Evolutionary conservation across 371 early-diverging fungal genomes (phyloP), one percentile per base, ranked within the genome.

Genomic region (Coemansia sp.): DNA sequence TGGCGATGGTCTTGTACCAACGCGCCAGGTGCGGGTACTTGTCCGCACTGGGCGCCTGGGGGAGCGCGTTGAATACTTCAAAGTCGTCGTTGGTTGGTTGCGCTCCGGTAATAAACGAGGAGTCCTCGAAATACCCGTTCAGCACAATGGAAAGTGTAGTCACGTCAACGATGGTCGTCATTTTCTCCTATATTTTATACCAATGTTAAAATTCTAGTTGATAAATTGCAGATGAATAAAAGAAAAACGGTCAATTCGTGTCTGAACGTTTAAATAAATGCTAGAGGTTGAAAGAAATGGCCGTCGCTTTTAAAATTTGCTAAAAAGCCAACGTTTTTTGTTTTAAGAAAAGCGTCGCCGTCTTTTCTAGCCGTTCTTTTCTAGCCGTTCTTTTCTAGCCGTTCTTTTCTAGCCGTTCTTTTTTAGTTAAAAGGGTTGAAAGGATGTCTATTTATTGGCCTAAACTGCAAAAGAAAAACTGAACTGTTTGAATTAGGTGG

Each of bases 1-100:
- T 86, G 69, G 90, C 85, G 75, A 96, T 91, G 90, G 95, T 94
- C 79, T 85, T 86, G 89, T 92, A 95, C 96, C 96, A 96, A 83
- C 96, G 90, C 79, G 93, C 89, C 77, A 90, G 89, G 80, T 96
- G 92, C 78, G 94, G 94, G 87, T 82, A 91, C 56, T 86, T 85
- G 65, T 75, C 80, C 72, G 90, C 89, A 71, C 86, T 84, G 78
- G 93, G 93, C 69, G 92, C 93, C 7, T 54, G 65, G 61, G 88
- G 72, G 71, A 94, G 77, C 47, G 90, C 89, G 73, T 88, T 86
- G 82, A 92, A 93, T 80, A 95, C 91, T 68, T 88, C 86, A 28
- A 54, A 54, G 14, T 54, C 54, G 1, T 25, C 54, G n/a, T 1
- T 5, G 4, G 28, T 54, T 14, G 54, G 30, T 26, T 26, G 28